Percentiles rank a stretch among this genome's conserved stretches.
phyloP scores from a whole-genome alignment of 2,329 filamentous ascomycete species.

The Apiospora pterosperma region DNA sequence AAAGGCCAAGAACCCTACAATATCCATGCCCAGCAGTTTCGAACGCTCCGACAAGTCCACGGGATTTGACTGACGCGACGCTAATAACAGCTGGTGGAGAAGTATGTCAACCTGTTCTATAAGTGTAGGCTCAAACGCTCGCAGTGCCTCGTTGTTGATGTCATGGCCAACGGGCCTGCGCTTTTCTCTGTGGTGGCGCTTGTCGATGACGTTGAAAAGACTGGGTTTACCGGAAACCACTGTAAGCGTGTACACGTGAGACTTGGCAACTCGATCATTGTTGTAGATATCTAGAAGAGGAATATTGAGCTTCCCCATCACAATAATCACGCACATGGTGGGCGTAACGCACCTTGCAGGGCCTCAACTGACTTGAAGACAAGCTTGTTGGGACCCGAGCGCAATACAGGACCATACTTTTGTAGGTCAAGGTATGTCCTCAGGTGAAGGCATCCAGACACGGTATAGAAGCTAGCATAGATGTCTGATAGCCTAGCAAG shows the following conservation, averaged over 20 bases:
- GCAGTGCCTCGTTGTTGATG: slow-evolving; percentile 13
- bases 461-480: neutral
- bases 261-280: slow-evolving; percentile 11
- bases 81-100: neutral
- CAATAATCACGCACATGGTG: neutral
- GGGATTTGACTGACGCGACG: neutral
- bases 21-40: neutral
- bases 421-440: neutral
- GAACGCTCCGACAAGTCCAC: neutral
- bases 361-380: slow-evolving; percentile 7
- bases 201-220: slow-evolving; percentile 12
- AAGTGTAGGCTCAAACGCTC: slow-evolving; percentile 18
- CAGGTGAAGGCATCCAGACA: neutral
- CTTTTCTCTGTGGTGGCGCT: slow-evolving; percentile 4
- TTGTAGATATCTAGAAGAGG: slow-evolving; percentile 12
- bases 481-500: neutral
- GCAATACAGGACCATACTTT: neutral
- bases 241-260: slow-evolving; percentile 6
- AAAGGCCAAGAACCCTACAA: neutral
- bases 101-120: neutral
- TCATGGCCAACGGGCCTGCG: slow-evolving; percentile 7
- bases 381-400: slow-evolving; percentile 4
- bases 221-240: neutral
- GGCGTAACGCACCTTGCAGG: slow-evolving; percentile 5
- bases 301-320: neutral